These are phyloP conservation scores for Peterozyma xylosa DNA, from an alignment of 805 yeast species.

Conservation along the genomic window DNA sequence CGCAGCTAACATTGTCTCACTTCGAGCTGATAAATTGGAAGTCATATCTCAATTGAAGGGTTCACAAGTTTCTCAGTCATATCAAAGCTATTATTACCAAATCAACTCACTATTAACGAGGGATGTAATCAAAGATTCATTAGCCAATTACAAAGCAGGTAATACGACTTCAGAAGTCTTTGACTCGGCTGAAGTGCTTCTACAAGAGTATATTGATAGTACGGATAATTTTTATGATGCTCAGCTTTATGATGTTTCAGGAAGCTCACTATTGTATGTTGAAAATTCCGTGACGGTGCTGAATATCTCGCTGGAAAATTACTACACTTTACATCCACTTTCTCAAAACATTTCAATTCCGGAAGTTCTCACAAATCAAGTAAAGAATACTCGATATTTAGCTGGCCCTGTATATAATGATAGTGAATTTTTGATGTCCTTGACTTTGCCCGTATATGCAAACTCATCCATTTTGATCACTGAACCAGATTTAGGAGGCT, in stretches of 20 bases:
- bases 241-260: slow-evolving; percentile 55
- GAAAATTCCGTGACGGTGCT: slow-evolving; percentile 22
- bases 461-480: slow-evolving; percentile 61
- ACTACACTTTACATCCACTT: slow-evolving; percentile 42
- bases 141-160: slow-evolving; percentile 64
- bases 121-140: slow-evolving; percentile 51
- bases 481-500: slow-evolving; percentile 62
- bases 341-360: slow-evolving; percentile 37
- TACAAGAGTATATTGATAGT: slow-evolving; percentile 58
- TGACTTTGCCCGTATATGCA: slow-evolving; percentile 71
- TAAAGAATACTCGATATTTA: slow-evolving; percentile 25
- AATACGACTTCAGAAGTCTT: slow-evolving; percentile 48
- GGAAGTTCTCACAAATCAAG: slow-evolving; percentile 32
- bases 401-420: slow-evolving; percentile 59
- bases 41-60: slow-evolving; percentile 79
- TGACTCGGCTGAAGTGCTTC: slow-evolving; percentile 34
- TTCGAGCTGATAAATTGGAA: slow-evolving; percentile 64
- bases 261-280: slow-evolving; percentile 36
- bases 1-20: slow-evolving; percentile 47
- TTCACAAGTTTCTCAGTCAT: slow-evolving; percentile 66
- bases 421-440: slow-evolving; percentile 50
- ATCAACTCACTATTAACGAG: slow-evolving; percentile 55
- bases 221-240: slow-evolving; percentile 59
- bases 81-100: slow-evolving; percentile 60
- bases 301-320: slow-evolving; percentile 20